Evolutionary conservation across 805 yeast species (phyloP).

Genomic region (Saturnispora gosingensis): DNA sequence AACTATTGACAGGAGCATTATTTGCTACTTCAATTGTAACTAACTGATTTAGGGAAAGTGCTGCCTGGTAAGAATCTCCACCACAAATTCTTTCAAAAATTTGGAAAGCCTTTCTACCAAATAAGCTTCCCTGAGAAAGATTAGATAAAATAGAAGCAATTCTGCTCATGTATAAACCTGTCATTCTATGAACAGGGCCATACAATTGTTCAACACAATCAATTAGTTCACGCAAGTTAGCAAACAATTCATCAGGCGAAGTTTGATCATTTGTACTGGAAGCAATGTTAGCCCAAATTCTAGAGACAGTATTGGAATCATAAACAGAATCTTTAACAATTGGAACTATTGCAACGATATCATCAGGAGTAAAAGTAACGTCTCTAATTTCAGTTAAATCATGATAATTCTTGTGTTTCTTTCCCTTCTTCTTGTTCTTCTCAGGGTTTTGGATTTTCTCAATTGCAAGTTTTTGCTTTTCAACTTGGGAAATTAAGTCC

Average conservation of each 20-base stretch:
- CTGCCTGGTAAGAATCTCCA: constrained; percentile 66
- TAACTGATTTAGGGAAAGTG: constrained; percentile 63
- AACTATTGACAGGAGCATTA: constrained; percentile 49
- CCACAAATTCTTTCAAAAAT: constrained; percentile 78
- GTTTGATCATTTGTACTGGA: constrained; percentile 27
- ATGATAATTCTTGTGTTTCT: constrained; percentile 12
- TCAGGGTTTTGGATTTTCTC: constrained; percentile 20
- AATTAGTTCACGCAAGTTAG: constrained; percentile 30
- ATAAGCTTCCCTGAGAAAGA: constrained; percentile 11
- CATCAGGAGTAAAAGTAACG: constrained; percentile 47
- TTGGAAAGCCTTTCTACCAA: constrained; percentile 58
- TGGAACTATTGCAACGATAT: constrained; percentile 64
- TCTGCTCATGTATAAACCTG: constrained; percentile 58
- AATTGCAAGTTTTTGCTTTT: constrained; percentile 17
- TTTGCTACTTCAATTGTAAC: constrained; percentile 62
- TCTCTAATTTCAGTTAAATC: constrained; percentile 9
- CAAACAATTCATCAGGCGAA: constrained; percentile 32
- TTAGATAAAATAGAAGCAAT: constrained; percentile 34
- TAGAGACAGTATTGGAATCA: constrained; percentile 61
- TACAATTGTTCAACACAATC: constrained; percentile 73
- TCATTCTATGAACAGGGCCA: constrained; percentile 71
- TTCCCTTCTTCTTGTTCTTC: constrained; percentile 24
- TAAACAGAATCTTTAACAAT: constrained; percentile 62
- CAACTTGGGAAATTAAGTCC: constrained; percentile 25
- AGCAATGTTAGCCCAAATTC: constrained; percentile 48